Evolutionary conservation across 2,329 filamentous ascomycete genomes (phyloP).

Genomic region (Nakataea oryzae): DNA sequence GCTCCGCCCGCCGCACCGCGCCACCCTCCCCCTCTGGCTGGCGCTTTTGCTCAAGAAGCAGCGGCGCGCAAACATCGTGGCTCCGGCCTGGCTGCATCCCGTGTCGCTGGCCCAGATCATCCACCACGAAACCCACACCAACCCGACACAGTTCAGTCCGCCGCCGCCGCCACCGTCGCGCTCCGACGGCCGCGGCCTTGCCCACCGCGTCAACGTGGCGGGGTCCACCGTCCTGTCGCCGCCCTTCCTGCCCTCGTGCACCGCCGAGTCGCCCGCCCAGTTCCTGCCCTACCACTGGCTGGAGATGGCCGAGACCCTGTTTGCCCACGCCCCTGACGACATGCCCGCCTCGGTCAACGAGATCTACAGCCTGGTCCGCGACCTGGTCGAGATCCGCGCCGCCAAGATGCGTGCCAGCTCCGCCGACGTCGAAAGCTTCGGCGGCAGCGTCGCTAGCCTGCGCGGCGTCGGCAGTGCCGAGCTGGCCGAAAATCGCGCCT

Average conservation of each 20-base stretch:
- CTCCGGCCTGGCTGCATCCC: constrained; percentile 79
- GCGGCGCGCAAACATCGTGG: constrained; percentile 81
- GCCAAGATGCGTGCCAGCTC: constrained; percentile 58
- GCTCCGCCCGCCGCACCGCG: constrained; percentile 72
- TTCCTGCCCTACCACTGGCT: constrained; percentile 92
- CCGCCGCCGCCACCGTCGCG: constrained; percentile 56
- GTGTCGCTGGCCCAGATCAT: constrained; percentile 69
- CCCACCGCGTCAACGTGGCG: constrained; percentile 19
- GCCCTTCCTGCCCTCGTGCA: constrained; percentile 71
- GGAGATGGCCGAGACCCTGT: constrained; percentile 76
- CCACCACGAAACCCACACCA: constrained; percentile 65
- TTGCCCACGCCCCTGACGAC: constrained; percentile 79
- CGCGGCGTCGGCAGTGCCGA: constrained; percentile 86
- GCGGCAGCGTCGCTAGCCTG: constrained; percentile 58
- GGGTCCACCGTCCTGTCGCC: constrained; percentile 38
- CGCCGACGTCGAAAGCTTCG: constrained; percentile 55
- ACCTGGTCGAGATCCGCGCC: constrained; percentile 77
- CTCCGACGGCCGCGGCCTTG: constrained; percentile 33
- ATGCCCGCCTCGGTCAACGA: constrained; percentile 58
- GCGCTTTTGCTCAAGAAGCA: constrained; percentile 92
- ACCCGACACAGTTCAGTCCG: constrained; percentile 64
- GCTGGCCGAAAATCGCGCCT: constrained; percentile 74
- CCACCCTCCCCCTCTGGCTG: constrained; percentile 81
- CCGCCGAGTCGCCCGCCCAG: constrained; percentile 54
- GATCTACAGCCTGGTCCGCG: constrained; percentile 65